Evolutionary conservation across 1,284 basidiomycete genomes (phyloP).

Genomic region (Coniferiporia sulphurascens): DNA sequence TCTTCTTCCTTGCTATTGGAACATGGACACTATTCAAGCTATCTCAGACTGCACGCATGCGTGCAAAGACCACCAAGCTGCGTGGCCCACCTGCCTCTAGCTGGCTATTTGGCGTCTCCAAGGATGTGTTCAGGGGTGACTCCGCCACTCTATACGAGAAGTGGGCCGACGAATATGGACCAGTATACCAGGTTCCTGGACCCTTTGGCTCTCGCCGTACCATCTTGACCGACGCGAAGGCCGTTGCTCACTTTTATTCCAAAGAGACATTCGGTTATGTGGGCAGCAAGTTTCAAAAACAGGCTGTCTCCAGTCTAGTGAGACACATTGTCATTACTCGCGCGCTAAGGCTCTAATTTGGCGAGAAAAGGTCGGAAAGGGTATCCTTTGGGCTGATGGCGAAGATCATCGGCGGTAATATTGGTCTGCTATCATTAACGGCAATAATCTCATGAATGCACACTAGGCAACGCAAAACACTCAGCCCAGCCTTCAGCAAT

Average conservation of each 20-base stretch:
- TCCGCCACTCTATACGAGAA: slow-evolving; percentile 26
- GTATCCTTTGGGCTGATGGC: slow-evolving; percentile 47
- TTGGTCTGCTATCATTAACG: neutral
- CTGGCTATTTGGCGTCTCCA: slow-evolving; percentile 18
- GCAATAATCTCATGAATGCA: neutral
- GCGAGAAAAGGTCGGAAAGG: slow-evolving; percentile 39
- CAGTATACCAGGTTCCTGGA: slow-evolving; percentile 38
- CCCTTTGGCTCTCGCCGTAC: slow-evolving; percentile 37
- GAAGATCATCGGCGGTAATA: slow-evolving; percentile 40
- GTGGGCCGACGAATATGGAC: slow-evolving; percentile 43
- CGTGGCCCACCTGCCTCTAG: slow-evolving; percentile 28
- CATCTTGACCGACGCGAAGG: slow-evolving; percentile 50
- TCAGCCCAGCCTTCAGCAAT: slow-evolving; percentile 40
- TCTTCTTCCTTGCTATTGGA: neutral
- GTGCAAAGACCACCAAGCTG: slow-evolving; percentile 27
- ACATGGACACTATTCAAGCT: slow-evolving; percentile 8
- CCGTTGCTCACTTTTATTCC: slow-evolving; percentile 46
- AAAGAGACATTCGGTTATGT: slow-evolving; percentile 47
- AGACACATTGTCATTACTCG: neutral
- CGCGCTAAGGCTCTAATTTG: neutral
- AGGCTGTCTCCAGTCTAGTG: slow-evolving; percentile 40
- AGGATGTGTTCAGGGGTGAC: slow-evolving; percentile 14
- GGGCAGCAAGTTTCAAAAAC: slow-evolving; percentile 32
- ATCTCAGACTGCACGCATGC: slow-evolving; percentile 4
- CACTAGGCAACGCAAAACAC: slow-evolving; percentile 36